phyloP scores from a whole-genome alignment of 768 basidiomycete genomes.

The Phylloporus sp. region DNA sequence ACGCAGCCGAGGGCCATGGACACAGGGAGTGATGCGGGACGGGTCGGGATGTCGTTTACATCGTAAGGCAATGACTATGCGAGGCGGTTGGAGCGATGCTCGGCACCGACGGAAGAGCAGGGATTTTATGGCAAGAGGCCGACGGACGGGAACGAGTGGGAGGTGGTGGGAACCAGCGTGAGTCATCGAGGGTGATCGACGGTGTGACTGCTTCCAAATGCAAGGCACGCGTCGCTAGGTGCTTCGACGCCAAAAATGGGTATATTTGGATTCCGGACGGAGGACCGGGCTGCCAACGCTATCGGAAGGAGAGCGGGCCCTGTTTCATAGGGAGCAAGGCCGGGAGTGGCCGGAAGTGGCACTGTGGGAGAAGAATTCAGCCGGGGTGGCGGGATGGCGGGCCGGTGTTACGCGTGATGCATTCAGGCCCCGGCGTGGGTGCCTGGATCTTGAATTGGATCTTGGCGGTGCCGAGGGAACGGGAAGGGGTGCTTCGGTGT shows the following conservation, averaged over 20 bases:
- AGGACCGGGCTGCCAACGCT: background rate
- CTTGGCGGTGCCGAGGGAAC: slow-evolving; percentile 44
- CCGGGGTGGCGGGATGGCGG: slow-evolving; percentile 19
- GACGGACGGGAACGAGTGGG: slow-evolving; percentile 12
- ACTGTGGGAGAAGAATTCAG: slow-evolving; percentile 9
- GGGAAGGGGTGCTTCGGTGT: slow-evolving; percentile 26
- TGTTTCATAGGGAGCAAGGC: slow-evolving; percentile 11
- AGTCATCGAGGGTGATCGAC: slow-evolving; percentile 30
- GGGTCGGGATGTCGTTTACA: slow-evolving; percentile 12
- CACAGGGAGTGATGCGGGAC: slow-evolving; percentile 19
- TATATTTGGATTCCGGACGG: slow-evolving; percentile 15
- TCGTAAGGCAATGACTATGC: slow-evolving; percentile 15
- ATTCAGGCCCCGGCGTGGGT: slow-evolving; percentile 23
- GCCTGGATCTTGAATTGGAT: slow-evolving; percentile 35
- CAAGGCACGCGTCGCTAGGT: slow-evolving; percentile 19
- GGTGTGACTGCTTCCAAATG: slow-evolving; percentile 22
- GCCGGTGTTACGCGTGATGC: slow-evolving; percentile 11
- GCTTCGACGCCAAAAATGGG: slow-evolving; percentile 20
- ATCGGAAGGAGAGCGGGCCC: slow-evolving; percentile 5
- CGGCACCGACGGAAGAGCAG: slow-evolving; percentile 11
- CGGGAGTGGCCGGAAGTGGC: slow-evolving; percentile 8
- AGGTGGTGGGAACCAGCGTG: slow-evolving; percentile 4
- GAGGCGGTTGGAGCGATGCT: background rate
- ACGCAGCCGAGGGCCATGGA: slow-evolving; percentile 41
- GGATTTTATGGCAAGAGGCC: no score